phyloP scores from a whole-genome alignment of 179 eudicot genomes.

The Patellifolia procumbens region DNA sequence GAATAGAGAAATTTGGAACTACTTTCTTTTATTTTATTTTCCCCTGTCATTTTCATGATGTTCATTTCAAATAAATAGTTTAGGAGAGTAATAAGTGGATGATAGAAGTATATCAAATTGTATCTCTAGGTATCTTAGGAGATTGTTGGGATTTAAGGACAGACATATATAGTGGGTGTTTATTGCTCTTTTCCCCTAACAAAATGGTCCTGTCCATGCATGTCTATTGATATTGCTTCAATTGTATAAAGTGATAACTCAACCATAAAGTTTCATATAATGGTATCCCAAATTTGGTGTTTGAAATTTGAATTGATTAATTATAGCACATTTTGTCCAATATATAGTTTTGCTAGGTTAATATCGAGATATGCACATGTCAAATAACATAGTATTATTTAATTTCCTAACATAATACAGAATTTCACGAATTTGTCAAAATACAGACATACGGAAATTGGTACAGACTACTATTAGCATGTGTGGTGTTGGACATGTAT shows the following conservation, averaged over 20 bases:
- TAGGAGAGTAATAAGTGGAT: not conserved
- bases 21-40: not conserved
- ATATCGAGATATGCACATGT: no score
- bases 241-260: not conserved
- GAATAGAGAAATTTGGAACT: no score
- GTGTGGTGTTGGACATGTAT: no score
- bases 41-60: not conserved
- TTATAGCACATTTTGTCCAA: no score
- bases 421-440: no score
- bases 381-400: no score
- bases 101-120: not conserved
- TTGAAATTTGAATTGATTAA: no score
- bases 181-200: constrained; percentile 24
- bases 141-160: constrained; percentile 9
- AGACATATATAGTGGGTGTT: not conserved
- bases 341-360: no score
- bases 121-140: not conserved
- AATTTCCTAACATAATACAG: no score
- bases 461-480: no score
- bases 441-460: no score
- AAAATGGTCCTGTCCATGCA: constrained; percentile 10
- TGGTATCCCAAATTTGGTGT: not conserved
- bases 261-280: not conserved
- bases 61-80: no score
- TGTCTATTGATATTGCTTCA: not conserved